Evolutionary conservation across 805 yeast genomes (phyloP).

Genomic region (Lipomyces orientalis): DNA sequence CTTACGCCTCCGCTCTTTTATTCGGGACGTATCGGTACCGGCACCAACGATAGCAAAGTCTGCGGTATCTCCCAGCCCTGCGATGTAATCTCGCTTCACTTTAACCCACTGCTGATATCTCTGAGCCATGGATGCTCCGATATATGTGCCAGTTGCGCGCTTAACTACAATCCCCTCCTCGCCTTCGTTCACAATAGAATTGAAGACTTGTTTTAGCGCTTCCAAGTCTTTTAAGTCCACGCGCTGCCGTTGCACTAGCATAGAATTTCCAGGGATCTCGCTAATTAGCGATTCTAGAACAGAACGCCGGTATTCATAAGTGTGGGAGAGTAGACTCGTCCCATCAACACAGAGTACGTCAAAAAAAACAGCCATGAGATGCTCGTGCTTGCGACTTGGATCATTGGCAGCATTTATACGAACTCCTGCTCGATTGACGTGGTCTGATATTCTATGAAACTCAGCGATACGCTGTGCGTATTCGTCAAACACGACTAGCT

Average conservation of each 20-base stretch:
- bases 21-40: conserved; percentile 18
- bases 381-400: conserved; percentile 9
- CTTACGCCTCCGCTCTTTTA: conserved; percentile 20
- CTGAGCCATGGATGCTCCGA: conserved; percentile 17
- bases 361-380: conserved; percentile 26
- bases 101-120: conserved; percentile 22
- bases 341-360: conserved; percentile 25
- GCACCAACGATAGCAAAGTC: conserved; percentile 32
- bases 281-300: conserved; percentile 8
- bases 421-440: conserved; percentile 20
- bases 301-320: conserved; percentile 12
- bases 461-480: conserved; percentile 11
- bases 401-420: conserved; percentile 10
- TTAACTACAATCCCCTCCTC: conserved; percentile 30
- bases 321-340: conserved; percentile 13
- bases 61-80: conserved; percentile 29
- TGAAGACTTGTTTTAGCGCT: conserved; percentile 9
- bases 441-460: conserved; percentile 28
- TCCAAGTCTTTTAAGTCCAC: not conserved
- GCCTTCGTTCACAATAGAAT: conserved; percentile 2
- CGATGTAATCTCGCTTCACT: conserved; percentile 26
- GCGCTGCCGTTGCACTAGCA: conserved; percentile 1
- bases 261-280: conserved; percentile 16
- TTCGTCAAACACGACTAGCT: conserved; percentile 27
- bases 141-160: conserved; percentile 10